These are phyloP conservation scores for Paecilomyces formosus DNA, from an alignment of 2,329 filamentous ascomycete genomes.

Conservation along the genomic window DNA sequence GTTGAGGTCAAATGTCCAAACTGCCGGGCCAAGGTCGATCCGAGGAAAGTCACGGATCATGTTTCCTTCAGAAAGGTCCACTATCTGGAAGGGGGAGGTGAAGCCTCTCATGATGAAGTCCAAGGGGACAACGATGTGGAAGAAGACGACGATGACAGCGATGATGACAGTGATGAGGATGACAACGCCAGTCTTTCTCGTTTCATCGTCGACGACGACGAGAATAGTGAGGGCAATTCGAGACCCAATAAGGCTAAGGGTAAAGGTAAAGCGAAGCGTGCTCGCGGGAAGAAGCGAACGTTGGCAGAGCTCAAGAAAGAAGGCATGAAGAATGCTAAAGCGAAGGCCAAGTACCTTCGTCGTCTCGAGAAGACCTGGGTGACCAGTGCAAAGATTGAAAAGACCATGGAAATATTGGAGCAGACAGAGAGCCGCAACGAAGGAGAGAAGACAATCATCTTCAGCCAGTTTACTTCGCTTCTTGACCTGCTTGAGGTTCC, in stretches of 20 bases:
- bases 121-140: constrained; percentile 24
- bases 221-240: constrained; percentile 14
- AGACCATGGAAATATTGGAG: constrained; percentile 58
- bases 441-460: constrained; percentile 71
- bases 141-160: constrained; percentile 18
- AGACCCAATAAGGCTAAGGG: constrained; percentile 19
- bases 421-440: constrained; percentile 41
- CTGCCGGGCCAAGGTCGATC: constrained; percentile 62
- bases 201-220: constrained; percentile 50
- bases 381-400: constrained; percentile 67
- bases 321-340: constrained; percentile 54
- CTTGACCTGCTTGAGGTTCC: constrained; percentile 72
- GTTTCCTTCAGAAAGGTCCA: constrained; percentile 66
- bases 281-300: constrained; percentile 44
- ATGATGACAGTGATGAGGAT: constrained; percentile 21
- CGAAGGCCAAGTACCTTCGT: constrained; percentile 61
- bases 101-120: neutral
- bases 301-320: constrained; percentile 62
- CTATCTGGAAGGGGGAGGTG: constrained; percentile 46
- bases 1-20: constrained; percentile 61
- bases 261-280: constrained; percentile 35
- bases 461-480: constrained; percentile 73
- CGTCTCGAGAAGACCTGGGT: constrained; percentile 63
- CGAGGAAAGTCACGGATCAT: constrained; percentile 65
- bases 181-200: constrained; percentile 36